Base-by-base conservation (phyloP, 2,329 filamentous ascomycete genomes). In the Pseudogymnoascus sp. region DNA sequence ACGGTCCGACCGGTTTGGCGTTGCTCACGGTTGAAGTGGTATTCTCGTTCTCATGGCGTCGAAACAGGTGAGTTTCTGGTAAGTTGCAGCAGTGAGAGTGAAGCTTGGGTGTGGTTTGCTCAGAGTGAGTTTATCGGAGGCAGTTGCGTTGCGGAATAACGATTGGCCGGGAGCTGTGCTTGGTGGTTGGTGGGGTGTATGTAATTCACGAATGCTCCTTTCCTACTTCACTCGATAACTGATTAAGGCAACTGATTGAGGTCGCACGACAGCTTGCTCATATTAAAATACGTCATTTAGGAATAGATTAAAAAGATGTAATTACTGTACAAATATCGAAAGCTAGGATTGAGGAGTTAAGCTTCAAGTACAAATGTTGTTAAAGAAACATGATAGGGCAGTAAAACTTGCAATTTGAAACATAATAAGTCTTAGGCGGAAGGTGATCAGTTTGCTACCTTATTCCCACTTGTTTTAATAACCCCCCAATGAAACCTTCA, bases 1-100 rank as follows among this genome's bases (percentile, higher is more conserved):
- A n/a, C 7, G 14, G 43, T 10, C 22, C 24, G 43, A n/a, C 22
- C 24, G 43, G 22, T 26, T 50, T 26, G 22, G 43, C 22, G 24
- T n/a, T 50, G 43, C 43, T 50, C 43, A 50, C 43, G 43, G 43
- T 50, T 50, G 43, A 28, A 28, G 43, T n/a, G 43, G 43, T 50
- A 28, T 26, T 50, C 0, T 50, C 43, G 24, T 50, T 50, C 14
- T n/a, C 43, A 50, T 50, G 43, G 43, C 22, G 43, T 3, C 2
- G 22, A n/a, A 26, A 50, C 3, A 12, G 3, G 2, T 12, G 24
- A 4, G 41, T n/a, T 50, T 5, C 43, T 46, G 22, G 41, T 46
- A 22, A 5, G 41, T 46, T 4, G 12, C 12, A n/a, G 12, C 24
- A 12, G 22, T 22, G 6, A 14, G 43, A n/a, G 43, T 26, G 43